Evolutionary conservation across 148 eudicot genomes (phyloP), one percentile per base, ranked within the genome.

Genomic region (Chenopodium formosanum): DNA sequence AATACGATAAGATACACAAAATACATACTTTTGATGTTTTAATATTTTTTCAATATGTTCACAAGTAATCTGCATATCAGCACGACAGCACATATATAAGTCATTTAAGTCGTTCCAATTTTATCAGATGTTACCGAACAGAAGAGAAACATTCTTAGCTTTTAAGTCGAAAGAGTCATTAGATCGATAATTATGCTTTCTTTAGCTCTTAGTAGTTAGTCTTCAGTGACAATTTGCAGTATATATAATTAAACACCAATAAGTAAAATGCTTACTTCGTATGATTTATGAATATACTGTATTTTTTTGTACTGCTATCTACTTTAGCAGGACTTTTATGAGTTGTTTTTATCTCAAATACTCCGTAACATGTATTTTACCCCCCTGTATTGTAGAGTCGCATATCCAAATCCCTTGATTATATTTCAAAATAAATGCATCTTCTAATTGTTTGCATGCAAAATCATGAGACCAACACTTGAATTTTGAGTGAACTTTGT

Each of bases 401-500:
- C 53, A 44, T 20, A 17, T 27, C 8, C 0, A 12, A 13, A 40
- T 69, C 47, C 22, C 31, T 52, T 76, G 31, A 60, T 76, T 76
- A 37, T 37, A 47, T 34, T 63, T 70, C 13, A 48, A 70, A 31
- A n/a, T 77, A 40, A 31, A n/a, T 77, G 79, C 53, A 31, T 77
- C 52, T 77, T 37, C 53, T 53, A 79, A 79, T 79, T 68, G 70
- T 70, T 56, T 32, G 12, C 40, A 68, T 29, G 3, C 23, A 29
- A 48, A 58, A 78, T 48, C 74, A 78, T 48, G 40, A 46, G 40
- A 67, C 63, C 12, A 44, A 78, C 44, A 67, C 9, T 50, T 25
- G 20, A 44, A 40, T 40, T 40, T 40, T 32, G 34, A 32, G 34
- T 32, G 34, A 32, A 32, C 1, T 32, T 32, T 40, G 44, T 40